Conservation (phyloP, 2,329 filamentous ascomycete species). For the Verruconis gallopava region DNA sequence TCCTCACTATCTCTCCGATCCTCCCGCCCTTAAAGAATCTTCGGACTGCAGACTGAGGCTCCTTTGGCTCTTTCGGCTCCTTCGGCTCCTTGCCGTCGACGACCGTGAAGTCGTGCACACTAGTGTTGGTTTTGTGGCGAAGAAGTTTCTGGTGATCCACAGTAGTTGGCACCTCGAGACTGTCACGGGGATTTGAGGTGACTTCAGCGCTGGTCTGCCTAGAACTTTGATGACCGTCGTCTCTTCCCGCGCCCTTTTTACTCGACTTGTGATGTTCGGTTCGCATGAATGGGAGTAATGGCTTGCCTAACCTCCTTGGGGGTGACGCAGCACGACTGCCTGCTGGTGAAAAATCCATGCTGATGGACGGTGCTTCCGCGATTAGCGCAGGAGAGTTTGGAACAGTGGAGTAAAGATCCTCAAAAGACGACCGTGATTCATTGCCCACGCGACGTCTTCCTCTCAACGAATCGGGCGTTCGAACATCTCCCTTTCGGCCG, state of each 20-base stretch:
- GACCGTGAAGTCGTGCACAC: constrained; percentile 22
- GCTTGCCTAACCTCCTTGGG: constrained; percentile 23
- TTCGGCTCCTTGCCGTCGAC: constrained; percentile 24
- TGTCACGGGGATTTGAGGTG: constrained; percentile 19
- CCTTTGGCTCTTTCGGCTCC: constrained; percentile 28
- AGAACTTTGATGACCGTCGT: constrained; percentile 12
- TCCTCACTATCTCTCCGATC: constrained; percentile 60
- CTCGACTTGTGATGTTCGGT: constrained; percentile 24
- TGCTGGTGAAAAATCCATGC: constrained; percentile 24
- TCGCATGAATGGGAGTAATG: constrained; percentile 29
- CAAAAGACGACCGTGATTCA: constrained; percentile 22
- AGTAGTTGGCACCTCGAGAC: constrained; percentile 19
- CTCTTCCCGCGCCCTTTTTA: constrained; percentile 20
- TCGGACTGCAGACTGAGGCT: constrained; percentile 44
- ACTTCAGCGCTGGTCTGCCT: constrained; percentile 22
- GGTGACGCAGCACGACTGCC: constrained; percentile 21
- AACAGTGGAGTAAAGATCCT: constrained; percentile 25
- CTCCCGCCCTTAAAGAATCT: constrained; percentile 68
- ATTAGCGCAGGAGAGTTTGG: constrained; percentile 24
- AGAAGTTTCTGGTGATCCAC: constrained; percentile 23
- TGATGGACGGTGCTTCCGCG: constrained; percentile 21
- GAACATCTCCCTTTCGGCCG: constrained; percentile 15
- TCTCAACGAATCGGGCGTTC: constrained; percentile 8
- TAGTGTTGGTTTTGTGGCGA: constrained; percentile 25
- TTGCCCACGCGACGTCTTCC: not conserved